Conservation (phyloP, 306 rosid genomes). For the Lotus japonicus region DNA sequence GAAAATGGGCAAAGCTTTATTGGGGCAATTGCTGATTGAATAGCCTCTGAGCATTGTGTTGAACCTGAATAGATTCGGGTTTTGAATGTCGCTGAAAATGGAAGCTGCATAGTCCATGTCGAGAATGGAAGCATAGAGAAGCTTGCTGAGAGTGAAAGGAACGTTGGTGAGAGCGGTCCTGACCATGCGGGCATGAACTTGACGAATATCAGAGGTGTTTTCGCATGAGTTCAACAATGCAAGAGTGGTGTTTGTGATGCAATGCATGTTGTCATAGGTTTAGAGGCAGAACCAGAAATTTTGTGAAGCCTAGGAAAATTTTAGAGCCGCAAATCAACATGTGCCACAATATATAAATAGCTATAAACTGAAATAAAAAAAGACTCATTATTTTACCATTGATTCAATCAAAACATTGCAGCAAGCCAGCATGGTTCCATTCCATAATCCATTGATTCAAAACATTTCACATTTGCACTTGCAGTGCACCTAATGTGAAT, state of each 20-base stretch:
- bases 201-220: constrained; percentile 33
- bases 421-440: no score
- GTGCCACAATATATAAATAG: no score
- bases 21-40: constrained; percentile 34
- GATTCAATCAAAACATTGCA: no score
- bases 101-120: constrained; percentile 55
- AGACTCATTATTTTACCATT: no score
- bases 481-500: no score
- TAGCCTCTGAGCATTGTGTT: constrained; percentile 67
- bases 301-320: no score
- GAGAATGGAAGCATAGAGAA: constrained; percentile 41
- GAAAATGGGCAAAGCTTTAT: constrained; percentile 47
- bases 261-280: neutral
- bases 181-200: constrained; percentile 51
- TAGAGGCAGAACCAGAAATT: no score
- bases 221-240: constrained; percentile 44
- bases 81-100: constrained; percentile 39
- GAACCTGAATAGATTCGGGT: constrained; percentile 65
- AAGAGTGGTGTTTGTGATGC: constrained; percentile 16
- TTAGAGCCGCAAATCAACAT: no score
- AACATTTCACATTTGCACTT: no score
- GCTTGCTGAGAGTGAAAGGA: constrained; percentile 61
- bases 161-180: constrained; percentile 35
- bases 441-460: no score
- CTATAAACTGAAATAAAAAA: no score